Percentiles rank a stretch among this genome's conserved stretches.
Evolutionary conservation across 176 grass and related monocot genomes (phyloP).

Genomic region (Oryza glaberrima): DNA sequence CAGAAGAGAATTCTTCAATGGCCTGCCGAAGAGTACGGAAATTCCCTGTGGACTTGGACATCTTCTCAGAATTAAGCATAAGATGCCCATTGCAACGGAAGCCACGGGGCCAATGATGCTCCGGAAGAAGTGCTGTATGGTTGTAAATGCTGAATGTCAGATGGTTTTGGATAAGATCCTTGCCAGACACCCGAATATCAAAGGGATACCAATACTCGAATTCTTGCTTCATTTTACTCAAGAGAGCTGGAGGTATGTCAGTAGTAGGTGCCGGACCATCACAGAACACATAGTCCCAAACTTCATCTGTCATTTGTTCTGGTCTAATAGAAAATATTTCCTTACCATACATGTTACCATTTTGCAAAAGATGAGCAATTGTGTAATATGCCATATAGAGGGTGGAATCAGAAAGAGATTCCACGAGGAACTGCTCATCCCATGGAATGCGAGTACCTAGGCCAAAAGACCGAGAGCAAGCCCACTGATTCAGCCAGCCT

Average conservation of each 20-base stretch:
- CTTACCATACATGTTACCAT: conserved; percentile 73
- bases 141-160: conserved; percentile 86
- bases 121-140: conserved; percentile 62
- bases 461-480: conserved; percentile 81
- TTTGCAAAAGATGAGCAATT: conserved; percentile 67
- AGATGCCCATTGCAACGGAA: conserved; percentile 89
- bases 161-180: conserved; percentile 88
- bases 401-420: conserved; percentile 88
- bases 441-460: conserved; percentile 80
- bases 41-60: conserved; percentile 90
- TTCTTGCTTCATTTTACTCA: conserved; percentile 73
- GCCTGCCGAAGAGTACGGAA: conserved; percentile 72
- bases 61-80: conserved; percentile 91
- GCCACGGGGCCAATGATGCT: conserved; percentile 74
- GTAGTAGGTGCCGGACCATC: conserved; percentile 53
- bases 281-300: conserved; percentile 78
- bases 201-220: conserved; percentile 94
- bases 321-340: conserved; percentile 48
- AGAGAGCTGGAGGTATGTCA: conserved; percentile 50
- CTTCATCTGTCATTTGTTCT: conserved; percentile 76
- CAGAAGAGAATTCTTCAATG: conserved; percentile 67
- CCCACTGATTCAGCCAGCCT: conserved; percentile 80
- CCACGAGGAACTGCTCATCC: conserved; percentile 74
- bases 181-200: conserved; percentile 83
- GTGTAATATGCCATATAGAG: conserved; percentile 85